Evolutionary conservation across 176 grass and related monocot species (phyloP), one percentile per base, ranked within the genome.

Genomic region (Microstegium vimineum): DNA sequence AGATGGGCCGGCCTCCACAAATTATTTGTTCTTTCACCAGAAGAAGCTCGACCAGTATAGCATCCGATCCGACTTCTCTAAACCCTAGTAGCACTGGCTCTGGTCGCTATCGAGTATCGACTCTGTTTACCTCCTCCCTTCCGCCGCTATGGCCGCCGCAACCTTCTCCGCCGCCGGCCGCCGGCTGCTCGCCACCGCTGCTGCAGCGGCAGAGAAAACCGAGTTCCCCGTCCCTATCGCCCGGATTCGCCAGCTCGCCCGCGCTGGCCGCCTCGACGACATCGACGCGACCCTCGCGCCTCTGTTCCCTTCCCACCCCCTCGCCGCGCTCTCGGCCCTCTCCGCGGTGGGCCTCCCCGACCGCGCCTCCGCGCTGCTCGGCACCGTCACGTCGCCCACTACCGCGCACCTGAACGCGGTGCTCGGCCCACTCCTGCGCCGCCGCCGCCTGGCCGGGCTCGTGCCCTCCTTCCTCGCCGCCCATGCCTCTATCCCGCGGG

Each of bases 391-490:
- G 3, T 59, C 66, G 4, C 88, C 88, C 17, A 66, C 83, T 17
- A 59, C 88, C 16, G 65, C 38, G 72, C 88, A 82, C 66, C 78
- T 90, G 73, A 90, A 90, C 78, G 78, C 88, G 10, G 66, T 78
- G 45, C 73, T 90, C 33, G 36, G 8, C 22, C 83, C 88, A 5
- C 88, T 90, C 78, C 73, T 90, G 33, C 88, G 73, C 73, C 88
- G 88, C 45, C 83, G 37, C 46, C 73, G 78, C 57, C 73, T 77
- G 45, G 88, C 71, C 16, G 16, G 10, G 34, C 78, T 27, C 28
- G 83, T 90, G 41, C 78, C 83, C 5, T 62, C 66, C 65, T 60
- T 90, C 72, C 66, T 76, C 43, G 72, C 42, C 10, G 64, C 42
- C 17, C 84, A 80, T 60, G 69, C 84, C 8, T 81, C 77, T 9